phyloP scores from a whole-genome alignment of 345 rosid species.

The Crucihimalaya himalaica region DNA sequence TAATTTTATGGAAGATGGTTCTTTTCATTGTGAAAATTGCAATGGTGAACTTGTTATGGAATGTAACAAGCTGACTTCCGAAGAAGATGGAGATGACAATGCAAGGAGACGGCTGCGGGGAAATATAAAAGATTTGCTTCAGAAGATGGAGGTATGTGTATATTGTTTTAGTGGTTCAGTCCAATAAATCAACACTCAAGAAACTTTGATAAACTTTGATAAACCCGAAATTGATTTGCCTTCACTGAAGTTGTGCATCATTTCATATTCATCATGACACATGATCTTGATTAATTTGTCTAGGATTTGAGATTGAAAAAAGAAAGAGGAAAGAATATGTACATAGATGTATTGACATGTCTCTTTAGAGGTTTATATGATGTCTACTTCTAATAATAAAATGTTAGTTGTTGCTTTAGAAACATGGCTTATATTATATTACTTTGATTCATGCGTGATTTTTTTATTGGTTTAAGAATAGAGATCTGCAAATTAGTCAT shows the following conservation, averaged over 20 bases:
- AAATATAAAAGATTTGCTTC: constrained; percentile 68
- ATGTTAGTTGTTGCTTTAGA: neutral
- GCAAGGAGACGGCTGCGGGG: constrained; percentile 67
- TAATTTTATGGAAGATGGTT: constrained; percentile 66
- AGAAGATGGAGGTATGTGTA: constrained; percentile 61
- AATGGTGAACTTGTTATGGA: constrained; percentile 87
- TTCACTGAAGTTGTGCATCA: too few species aligned
- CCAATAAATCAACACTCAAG: too few species aligned
- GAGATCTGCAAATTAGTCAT: neutral
- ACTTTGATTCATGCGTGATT: neutral
- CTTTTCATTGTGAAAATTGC: constrained; percentile 84
- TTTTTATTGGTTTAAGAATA: neutral
- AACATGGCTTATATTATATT: neutral
- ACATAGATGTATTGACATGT: too few species aligned
- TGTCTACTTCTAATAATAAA: too few species aligned
- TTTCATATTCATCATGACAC: neutral
- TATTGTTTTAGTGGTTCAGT: neutral
- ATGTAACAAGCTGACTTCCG: constrained; percentile 71
- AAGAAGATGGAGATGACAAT: constrained; percentile 84
- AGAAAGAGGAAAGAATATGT: too few species aligned
- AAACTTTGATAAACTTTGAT: too few species aligned
- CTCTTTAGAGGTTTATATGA: too few species aligned
- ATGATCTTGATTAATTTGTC: neutral
- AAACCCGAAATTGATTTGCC: too few species aligned
- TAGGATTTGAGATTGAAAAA: too few species aligned